A percentile compares a stretch with the other conserved stretches of the same genome.
Evolutionary conservation across 192 early-diverging fungal genomes (phyloP).

Genomic region (Obelidium mucronatum): DNA sequence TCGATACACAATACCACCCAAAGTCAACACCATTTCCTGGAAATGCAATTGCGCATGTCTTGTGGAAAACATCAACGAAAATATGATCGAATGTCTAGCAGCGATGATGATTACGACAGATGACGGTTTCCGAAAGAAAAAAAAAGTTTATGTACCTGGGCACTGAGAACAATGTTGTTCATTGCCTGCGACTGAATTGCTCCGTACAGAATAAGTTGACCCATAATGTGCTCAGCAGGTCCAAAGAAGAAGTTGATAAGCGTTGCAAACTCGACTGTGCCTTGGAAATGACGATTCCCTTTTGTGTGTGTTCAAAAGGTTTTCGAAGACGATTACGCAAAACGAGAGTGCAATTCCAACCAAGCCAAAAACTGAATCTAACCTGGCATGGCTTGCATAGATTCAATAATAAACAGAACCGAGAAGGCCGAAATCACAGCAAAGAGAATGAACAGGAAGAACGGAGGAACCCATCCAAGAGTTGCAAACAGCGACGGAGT

Average conservation of each 20-base stretch:
- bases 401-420: slow-evolving; percentile 61
- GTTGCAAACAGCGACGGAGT: slow-evolving; percentile 48
- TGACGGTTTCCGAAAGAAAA: too few relatives aligned
- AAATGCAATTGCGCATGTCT: slow-evolving; percentile 54
- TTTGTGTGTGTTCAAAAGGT: neutral
- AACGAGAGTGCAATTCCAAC: too few relatives aligned
- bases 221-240: slow-evolving; percentile 45
- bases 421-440: slow-evolving; percentile 51
- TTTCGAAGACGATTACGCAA: too few relatives aligned
- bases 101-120: too few relatives aligned
- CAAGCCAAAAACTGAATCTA: too few relatives aligned
- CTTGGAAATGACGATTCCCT: slow-evolving; percentile 26
- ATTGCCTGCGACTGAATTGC: slow-evolving; percentile 58
- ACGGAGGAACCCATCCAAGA: slow-evolving; percentile 49
- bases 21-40: slow-evolving; percentile 7
- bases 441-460: slow-evolving; percentile 47
- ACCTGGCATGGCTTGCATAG: slow-evolving; percentile 66
- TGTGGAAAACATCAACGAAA: slow-evolving; percentile 60
- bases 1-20: slow-evolving; percentile 35
- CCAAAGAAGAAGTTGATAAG: slow-evolving; percentile 53
- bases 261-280: slow-evolving; percentile 19
- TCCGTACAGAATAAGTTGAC: slow-evolving; percentile 59
- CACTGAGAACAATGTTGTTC: slow-evolving; percentile 53
- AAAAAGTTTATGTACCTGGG: too few relatives aligned
- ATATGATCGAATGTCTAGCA: slow-evolving; percentile 61